Evolutionary conservation across 1,284 basidiomycete species (phyloP).

Genomic region (Sphaerobolus stellatus): DNA sequence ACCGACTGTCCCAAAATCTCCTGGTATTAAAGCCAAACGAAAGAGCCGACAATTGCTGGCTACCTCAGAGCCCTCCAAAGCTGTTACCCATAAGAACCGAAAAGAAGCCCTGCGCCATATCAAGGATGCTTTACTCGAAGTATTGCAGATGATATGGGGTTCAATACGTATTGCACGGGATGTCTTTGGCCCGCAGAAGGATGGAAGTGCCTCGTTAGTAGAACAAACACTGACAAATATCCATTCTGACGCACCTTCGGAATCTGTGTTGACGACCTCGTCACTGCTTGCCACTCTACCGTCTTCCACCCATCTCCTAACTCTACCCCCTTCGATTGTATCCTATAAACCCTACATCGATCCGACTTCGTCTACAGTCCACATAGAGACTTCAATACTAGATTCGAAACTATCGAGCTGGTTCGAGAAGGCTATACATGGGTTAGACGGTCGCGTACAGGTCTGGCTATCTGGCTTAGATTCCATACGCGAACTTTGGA

Average conservation of each 20-base stretch:
- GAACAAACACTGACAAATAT: conserved; percentile 54
- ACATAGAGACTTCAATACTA: conserved; percentile 44
- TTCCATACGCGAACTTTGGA: conserved; percentile 63
- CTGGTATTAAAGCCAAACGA: conserved; percentile 19
- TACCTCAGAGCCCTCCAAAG: conserved; percentile 20
- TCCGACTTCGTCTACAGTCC: conserved; percentile 52
- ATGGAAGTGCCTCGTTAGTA: conserved; percentile 48
- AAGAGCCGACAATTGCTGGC: conserved; percentile 25
- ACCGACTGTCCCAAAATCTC: conserved; percentile 13
- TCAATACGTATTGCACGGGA: conserved; percentile 55
- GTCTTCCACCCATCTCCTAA: conserved; percentile 67
- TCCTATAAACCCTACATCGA: conserved; percentile 76
- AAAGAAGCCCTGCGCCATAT: conserved; percentile 46
- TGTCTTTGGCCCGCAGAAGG: conserved; percentile 46
- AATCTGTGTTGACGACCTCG: conserved; percentile 52
- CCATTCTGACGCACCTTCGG: conserved; percentile 44
- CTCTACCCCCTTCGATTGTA: conserved; percentile 61
- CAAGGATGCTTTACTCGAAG: conserved; percentile 48
- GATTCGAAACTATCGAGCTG: conserved; percentile 52
- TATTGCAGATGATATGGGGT: conserved; percentile 53
- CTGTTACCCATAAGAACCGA: conserved; percentile 16
- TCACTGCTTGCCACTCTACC: conserved; percentile 61
- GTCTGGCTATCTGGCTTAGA: conserved; percentile 59
- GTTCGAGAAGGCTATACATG: conserved; percentile 54
- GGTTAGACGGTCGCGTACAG: conserved; percentile 44